Conservation (phyloP, 1,284 basidiomycete genomes). For the Trichosporon inkin region DNA sequence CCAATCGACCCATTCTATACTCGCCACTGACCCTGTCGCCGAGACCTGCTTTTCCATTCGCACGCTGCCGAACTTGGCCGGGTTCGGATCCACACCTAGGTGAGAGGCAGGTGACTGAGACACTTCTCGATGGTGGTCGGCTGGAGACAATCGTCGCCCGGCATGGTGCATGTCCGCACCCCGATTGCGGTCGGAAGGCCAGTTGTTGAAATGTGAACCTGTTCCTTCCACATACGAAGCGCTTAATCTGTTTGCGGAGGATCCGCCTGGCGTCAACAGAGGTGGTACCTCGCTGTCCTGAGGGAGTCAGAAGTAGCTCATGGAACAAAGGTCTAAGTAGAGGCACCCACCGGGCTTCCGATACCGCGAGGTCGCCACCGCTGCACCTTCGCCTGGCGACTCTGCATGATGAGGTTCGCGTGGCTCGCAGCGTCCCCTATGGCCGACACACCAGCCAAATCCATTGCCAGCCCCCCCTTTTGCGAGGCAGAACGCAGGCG, state of each 20-base stretch:
- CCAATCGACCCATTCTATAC: slow-evolving; percentile 60
- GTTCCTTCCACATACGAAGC: slow-evolving; percentile 16
- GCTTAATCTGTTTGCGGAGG: slow-evolving; percentile 12
- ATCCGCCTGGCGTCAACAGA: not conserved
- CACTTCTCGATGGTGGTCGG: not conserved
- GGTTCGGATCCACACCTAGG: not conserved
- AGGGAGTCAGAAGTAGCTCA: not conserved
- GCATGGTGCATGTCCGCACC: not conserved
- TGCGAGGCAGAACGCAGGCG: slow-evolving; percentile 18
- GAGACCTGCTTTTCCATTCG: slow-evolving; percentile 38
- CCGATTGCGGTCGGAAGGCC: not conserved
- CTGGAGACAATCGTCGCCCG: not conserved
- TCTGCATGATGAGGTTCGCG: slow-evolving; percentile 56
- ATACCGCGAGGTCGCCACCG: slow-evolving; percentile 50
- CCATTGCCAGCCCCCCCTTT: slow-evolving; percentile 33
- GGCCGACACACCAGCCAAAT: slow-evolving; percentile 34
- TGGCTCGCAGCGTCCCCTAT: slow-evolving; percentile 54
- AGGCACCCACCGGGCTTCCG: slow-evolving; percentile 21
- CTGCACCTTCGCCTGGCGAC: slow-evolving; percentile 55
- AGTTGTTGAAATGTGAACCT: not conserved
- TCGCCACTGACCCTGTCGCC: slow-evolving; percentile 41
- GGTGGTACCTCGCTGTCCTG: not conserved
- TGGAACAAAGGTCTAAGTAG: not conserved
- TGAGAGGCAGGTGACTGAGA: not conserved
- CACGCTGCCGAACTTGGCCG: slow-evolving; percentile 6